Evolutionary conservation across 2,329 filamentous ascomycete species (phyloP), one percentile per base, ranked within the genome.

Genomic region (Verticillium albo-atrum): DNA sequence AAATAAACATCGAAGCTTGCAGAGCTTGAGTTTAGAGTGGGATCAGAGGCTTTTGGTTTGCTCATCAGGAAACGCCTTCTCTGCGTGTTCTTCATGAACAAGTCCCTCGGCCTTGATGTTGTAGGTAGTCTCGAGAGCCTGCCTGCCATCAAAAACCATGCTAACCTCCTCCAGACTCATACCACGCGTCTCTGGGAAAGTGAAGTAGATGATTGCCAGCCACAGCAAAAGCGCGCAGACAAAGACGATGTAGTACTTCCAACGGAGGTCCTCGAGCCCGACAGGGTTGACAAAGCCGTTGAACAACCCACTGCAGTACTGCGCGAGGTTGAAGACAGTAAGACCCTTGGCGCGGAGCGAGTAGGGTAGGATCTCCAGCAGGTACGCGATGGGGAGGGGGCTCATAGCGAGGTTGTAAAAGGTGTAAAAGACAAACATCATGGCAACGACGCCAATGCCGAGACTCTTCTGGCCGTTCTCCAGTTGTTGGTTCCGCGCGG

Each of bases 331-430:
- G 75, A 85, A 80, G 66, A 85, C 71, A 79, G 81, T 81, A 56
- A 82, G 65, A 71, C 82, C 70, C 83, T 84, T 75, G 73, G 80
- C 67, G 64, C 76, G 68, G 58, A 82, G 74, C 67, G 76, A 76
- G 72, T 80, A 82, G 6, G 79, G 79, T 59, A 82, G 72, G 62
- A 82, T 76, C 69, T 82, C 79, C 60, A 82, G 75, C 47, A 77
- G 70, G 67, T 82, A 86, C 58, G 79, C 80, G 62, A 85, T 76
- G 25, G 85, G 76, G 51, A 85, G 76, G 60, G 81, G 81, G 32
- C 82, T 84, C 81, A 81, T 85, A 26, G 81, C 82, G 63, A 84
- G 73, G 32, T 79, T 75, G 73, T 85, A 85, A 66, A 81, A 79
- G 68, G 74, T 62, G 52, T 69, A 67, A 57, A 73, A 72, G 42